Base-by-base conservation (phyloP, 1,139 yeast species). In the Sugiyamaella xylanicola region DNA sequence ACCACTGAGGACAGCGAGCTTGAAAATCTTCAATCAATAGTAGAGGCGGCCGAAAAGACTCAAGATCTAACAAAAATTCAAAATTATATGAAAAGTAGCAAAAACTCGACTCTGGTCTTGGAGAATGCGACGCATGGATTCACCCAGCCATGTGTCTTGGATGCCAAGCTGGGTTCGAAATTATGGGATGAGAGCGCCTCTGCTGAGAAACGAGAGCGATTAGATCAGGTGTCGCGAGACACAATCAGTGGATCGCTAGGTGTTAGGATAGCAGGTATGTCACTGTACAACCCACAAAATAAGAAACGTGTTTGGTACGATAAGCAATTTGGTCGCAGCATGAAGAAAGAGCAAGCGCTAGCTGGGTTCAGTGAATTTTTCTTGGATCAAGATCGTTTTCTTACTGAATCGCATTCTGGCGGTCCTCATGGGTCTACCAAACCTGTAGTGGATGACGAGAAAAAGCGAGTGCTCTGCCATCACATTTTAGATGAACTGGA, bases 231-330 rank as follows among this genome's bases (percentile, higher is more conserved):
- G 0, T 80, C 95, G 44, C 68, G 72, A 1, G 61, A 75, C 0
- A 92, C 98, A 1, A 93, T 98, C 1, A 86, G 95, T 53, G 96
- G 97, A 0, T 73, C 85, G 1, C 74, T 88, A 17, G 79, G 83
- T 19, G 83, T 86, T 61, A 75, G 99, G 57, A 80, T 93, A 1
- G 92, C 98, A 63, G 99, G 99, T 0, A 88, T 93, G 95, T 86
- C 85, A 63, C 71, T 86, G 1, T 77, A 72, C 61, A 67, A 71
- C 46, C 63, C 63, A 0, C 68, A 66, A 8, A 69, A 65, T 1
- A 56, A 67, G 21, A 76, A 72, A 0, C 56, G 62, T 81, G 83
- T 64, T 60, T 82, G 11, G 74, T 73, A 40, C 61, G 83, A 87
- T 65, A 92, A 91, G 68, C 65, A 72, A 54, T 91, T 78, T 70